Base-by-base conservation (phyloP, 768 basidiomycete genomes). In the Inosperma sp. region DNA sequence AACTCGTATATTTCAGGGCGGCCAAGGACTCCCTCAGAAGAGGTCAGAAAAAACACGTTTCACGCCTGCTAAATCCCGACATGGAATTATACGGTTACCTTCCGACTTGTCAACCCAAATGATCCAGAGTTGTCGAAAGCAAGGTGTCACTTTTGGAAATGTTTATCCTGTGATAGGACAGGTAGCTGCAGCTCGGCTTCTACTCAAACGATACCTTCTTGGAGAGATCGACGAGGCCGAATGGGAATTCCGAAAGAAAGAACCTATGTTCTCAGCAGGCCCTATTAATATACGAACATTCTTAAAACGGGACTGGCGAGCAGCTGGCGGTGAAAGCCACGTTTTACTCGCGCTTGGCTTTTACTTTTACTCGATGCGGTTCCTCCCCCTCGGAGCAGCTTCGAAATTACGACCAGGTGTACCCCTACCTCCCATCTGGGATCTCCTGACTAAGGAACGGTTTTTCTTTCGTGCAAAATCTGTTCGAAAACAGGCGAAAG, bases 21-120 rank as follows among this genome's bases (percentile, higher is more conserved):
- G 81, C 3, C 81, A 83, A 40, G 76, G 77, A 0, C 66, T 83
- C 7, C 80, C 81, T 2, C 68, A 75, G 39, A 73, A 63, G 13
- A 46, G 70, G 29, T 71, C 72, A 1, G 58, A 56, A 23, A 48
- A 59, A 5, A 77, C 77, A 0, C 55, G 58, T 2, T 60, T 60
- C 36, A 67, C 63, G 0, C 70, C 74, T 6, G 71, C 79, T 5
- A 57, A 57, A 21, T 71, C 75, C 19, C 60, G 62, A 25, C n/a
- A 23, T 12, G 37, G 62, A 10, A 33, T 50, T 45, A 21, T 51
- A 55, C 6, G 68, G 75, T 35, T 62, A 71, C 2, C 36, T 36
- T 1, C 59, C 67, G 7, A 60, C 66, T 34, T 72, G 70, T 10
- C 46, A 52, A 8, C 41, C 35, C 2, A 34, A 43, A 68, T 80